Percentiles rank a stretch among this genome's conserved stretches.
Conservation (phyloP, 2,329 filamentous ascomycete species). For the Talaromyces sp. region DNA sequence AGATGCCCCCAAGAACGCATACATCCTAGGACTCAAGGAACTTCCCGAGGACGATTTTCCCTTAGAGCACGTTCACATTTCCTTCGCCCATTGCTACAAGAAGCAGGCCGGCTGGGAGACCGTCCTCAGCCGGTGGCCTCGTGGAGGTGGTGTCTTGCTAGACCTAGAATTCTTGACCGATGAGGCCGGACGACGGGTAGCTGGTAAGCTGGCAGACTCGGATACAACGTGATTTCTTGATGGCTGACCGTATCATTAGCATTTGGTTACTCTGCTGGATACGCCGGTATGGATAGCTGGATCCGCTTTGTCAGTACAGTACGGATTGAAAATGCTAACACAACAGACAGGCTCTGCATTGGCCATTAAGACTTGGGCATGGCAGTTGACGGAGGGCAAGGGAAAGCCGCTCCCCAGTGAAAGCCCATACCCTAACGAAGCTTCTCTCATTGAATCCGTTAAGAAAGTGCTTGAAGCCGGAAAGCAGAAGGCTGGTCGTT, state of each 20-base stretch:
- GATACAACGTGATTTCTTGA: neutral
- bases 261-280: slow-evolving; percentile 65
- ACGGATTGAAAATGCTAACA: neutral
- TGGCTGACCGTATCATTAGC: slow-evolving; percentile 19
- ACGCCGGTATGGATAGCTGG: slow-evolving; percentile 45
- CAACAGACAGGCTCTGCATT: slow-evolving; percentile 55
- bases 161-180: slow-evolving; percentile 85
- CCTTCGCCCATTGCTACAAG: slow-evolving; percentile 73
- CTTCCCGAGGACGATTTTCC: slow-evolving; percentile 65
- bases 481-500: slow-evolving; percentile 59
- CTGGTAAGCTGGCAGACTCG: slow-evolving; percentile 21
- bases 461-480: slow-evolving; percentile 65
- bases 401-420: slow-evolving; percentile 61
- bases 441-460: slow-evolving; percentile 65
- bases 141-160: slow-evolving; percentile 69
- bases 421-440: slow-evolving; percentile 60
- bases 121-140: slow-evolving; percentile 72
- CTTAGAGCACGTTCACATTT: slow-evolving; percentile 66
- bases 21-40: slow-evolving; percentile 74
- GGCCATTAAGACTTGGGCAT: slow-evolving; percentile 74
- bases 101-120: slow-evolving; percentile 71
- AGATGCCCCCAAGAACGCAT: slow-evolving; percentile 60
- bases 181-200: slow-evolving; percentile 56
- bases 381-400: slow-evolving; percentile 67
- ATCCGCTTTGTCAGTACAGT: neutral